Base-by-base conservation (phyloP, 805 yeast species). In the Candida xiaguanensis region DNA sequence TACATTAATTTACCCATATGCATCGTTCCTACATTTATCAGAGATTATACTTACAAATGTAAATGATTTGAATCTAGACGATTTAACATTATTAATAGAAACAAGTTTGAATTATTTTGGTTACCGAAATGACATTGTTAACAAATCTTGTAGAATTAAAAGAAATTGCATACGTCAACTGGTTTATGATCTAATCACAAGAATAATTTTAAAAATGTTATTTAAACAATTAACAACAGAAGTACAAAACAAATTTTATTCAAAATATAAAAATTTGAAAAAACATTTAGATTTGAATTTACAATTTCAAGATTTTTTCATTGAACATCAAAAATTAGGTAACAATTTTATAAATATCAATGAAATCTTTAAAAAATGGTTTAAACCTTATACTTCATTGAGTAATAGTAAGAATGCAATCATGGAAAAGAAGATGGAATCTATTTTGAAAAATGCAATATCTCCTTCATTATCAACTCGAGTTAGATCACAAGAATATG, bases 1-100 rank as follows among this genome's bases (percentile, higher is more conserved):
- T 69, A 44, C 58, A 24, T 41, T 56, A 29, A 55, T 52, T 28
- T 63, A 51, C 38, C 64, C 69, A 1, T 44, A 59, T 22, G 47
- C 59, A 18, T 71, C 72, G 2, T 56, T 49, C 35, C 43, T 62
- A 31, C 51, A 48, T 19, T 25, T 64, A 2, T 38, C 59, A 11
- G 55, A 61, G 46, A 51, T 33, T 52, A 60, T 36, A 38, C 65
- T 32, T 61, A 58, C 51, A 12, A 23, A 34, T 34, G 26, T 34
- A 2, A 14, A 34, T n/a, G 15, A 34, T n/a, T 5, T 5, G 3
- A 5, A 13, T 15, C 2, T 7, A 4, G 13, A 34, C 8, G 36
- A 31, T 39, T 14, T 34, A n/a, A 9, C 15, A 53, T 26, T 65
- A 20, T 50, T 67, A 28, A 51, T 60, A 36, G 58, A 53, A 7